Evolutionary conservation across 1,284 basidiomycete genomes (phyloP).

Genomic region (Malassezia brasiliensis): DNA sequence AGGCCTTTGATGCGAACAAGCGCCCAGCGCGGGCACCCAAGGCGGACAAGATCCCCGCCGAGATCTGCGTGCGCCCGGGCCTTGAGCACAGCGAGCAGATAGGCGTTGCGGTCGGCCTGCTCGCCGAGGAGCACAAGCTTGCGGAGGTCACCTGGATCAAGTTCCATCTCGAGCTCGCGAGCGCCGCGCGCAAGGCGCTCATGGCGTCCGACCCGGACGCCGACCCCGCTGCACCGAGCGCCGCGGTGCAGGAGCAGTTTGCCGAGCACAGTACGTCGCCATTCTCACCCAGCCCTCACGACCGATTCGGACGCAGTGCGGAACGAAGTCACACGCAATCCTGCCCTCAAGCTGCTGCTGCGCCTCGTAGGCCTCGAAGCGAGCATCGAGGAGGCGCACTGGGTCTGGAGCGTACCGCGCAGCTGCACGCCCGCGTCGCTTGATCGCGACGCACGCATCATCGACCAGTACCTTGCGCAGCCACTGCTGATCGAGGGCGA

Average conservation of each 20-base stretch:
- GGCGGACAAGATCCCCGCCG: slow-evolving; percentile 25
- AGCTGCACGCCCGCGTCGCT: slow-evolving; percentile 25
- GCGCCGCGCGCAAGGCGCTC: slow-evolving; percentile 22
- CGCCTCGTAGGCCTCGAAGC: slow-evolving; percentile 35
- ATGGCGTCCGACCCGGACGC: slow-evolving; percentile 7
- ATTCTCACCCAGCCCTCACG: slow-evolving; percentile 12
- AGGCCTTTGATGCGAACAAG: slow-evolving; percentile 30
- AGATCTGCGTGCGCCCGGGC: slow-evolving; percentile 34
- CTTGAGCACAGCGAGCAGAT: slow-evolving; percentile 29
- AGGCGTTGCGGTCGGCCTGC: slow-evolving; percentile 39
- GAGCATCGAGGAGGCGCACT: not conserved
- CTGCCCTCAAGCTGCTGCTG: slow-evolving; percentile 41
- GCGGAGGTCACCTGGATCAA: slow-evolving; percentile 40
- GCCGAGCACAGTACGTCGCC: not conserved
- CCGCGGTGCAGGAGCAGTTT: not conserved
- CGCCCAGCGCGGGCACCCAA: slow-evolving; percentile 24
- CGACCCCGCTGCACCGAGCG: not conserved
- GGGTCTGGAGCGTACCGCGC: slow-evolving; percentile 32
- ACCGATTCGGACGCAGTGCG: slow-evolving; percentile 28
- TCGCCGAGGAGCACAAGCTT: slow-evolving; percentile 40
- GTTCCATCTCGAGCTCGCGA: slow-evolving; percentile 38
- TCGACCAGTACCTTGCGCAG: slow-evolving; percentile 39
- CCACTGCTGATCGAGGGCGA: slow-evolving; percentile 25
- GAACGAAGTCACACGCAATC: slow-evolving; percentile 27
- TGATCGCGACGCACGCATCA: slow-evolving; percentile 29